Base-by-base conservation (phyloP, 2,329 filamentous ascomycete genomes). In the Botrytis porri region DNA sequence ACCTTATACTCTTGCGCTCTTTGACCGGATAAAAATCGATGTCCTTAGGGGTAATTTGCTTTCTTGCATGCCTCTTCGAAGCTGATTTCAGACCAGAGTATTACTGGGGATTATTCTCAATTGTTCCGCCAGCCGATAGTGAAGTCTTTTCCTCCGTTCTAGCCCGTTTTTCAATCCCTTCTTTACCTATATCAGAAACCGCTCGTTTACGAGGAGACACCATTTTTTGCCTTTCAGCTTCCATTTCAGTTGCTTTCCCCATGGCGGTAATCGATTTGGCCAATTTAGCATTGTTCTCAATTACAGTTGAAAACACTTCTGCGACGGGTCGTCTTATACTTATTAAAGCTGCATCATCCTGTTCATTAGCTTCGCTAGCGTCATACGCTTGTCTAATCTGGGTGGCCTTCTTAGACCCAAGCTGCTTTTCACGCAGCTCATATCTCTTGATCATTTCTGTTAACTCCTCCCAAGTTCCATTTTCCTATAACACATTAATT, bases 81-180 rank as follows among this genome's bases (percentile, higher is more conserved):
- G 12, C 10, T n/a, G 22, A n/a, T 16, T n/a, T 54, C 4, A 54
- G 3, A 16, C 16, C 12, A n/a, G 4, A 0, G 7, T 16, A n/a
- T 7, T 2, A 16, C 48, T n/a, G 4, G 25, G 12, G 5, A 16
- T n/a, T 22, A 48, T 12, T 54, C 25, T 12, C 10, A 54, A n/a
- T n/a, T 7, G 1, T 6, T 54, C 12, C 12, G 0, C 12, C 25
- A n/a, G 25, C 25, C 4, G 12, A n/a, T 6, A n/a, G 10, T 3
- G 25, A 14, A n/a, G 48, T 54, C 3, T 5, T n/a, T 6, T n/a
- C 22, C 25, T 6, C 25, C 25, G 12, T n/a, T 54, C 12, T n/a
- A n/a, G 25, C 48, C 12, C 25, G 48, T 16, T 54, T 54, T 54
- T 6, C 0, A 54, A 16, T 16, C 3, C 12, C 48, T 54, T n/a